These are phyloP conservation scores for Effrenium voratum DNA, from an alignment of 73 alveolate species.

Conservation along the genomic window DNA sequence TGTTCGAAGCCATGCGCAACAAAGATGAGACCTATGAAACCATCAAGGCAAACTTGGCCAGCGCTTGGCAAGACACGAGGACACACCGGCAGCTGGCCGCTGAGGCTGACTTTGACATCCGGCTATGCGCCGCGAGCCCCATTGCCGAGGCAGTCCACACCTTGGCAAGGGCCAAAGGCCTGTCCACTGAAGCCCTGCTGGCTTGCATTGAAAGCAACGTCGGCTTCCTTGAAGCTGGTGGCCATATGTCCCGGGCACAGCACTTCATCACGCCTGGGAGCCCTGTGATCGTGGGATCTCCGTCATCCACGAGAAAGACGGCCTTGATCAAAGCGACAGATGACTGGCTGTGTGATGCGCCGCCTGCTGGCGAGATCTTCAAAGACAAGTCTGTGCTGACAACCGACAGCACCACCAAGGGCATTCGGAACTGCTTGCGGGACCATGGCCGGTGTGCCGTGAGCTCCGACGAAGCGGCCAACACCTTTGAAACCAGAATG, in stretches of 20 bases:
- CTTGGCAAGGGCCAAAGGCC: slow-evolving; percentile 46
- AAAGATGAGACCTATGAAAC: slow-evolving; percentile 3
- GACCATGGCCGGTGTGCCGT: slow-evolving; percentile 34
- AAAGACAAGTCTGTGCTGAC: neutral
- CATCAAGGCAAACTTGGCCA: neutral
- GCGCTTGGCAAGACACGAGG: slow-evolving; percentile 23
- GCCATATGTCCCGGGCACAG: neutral
- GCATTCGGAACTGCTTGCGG: slow-evolving; percentile 34
- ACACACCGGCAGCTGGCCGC: neutral
- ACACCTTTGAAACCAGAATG: slow-evolving; percentile 33
- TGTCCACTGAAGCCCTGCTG: slow-evolving; percentile 15
- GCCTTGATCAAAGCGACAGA: slow-evolving; percentile 30
- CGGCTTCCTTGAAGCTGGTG: slow-evolving; percentile 34
- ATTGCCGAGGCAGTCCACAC: slow-evolving; percentile 17
- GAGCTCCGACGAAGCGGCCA: slow-evolving; percentile 47
- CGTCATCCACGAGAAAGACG: slow-evolving; percentile 24
- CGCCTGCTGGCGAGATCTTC: neutral
- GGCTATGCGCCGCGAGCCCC: slow-evolving; percentile 34
- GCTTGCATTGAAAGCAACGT: slow-evolving; percentile 18
- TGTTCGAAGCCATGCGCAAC: slow-evolving; percentile 41
- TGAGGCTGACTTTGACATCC: slow-evolving; percentile 36
- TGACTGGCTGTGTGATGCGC: slow-evolving; percentile 4
- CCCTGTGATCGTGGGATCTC: slow-evolving; percentile 25
- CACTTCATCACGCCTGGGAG: slow-evolving; percentile 21
- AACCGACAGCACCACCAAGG: slow-evolving; percentile 27